phyloP scores from a whole-genome alignment of 129 eudicot genomes.

The Helianthus tuberosus region DNA sequence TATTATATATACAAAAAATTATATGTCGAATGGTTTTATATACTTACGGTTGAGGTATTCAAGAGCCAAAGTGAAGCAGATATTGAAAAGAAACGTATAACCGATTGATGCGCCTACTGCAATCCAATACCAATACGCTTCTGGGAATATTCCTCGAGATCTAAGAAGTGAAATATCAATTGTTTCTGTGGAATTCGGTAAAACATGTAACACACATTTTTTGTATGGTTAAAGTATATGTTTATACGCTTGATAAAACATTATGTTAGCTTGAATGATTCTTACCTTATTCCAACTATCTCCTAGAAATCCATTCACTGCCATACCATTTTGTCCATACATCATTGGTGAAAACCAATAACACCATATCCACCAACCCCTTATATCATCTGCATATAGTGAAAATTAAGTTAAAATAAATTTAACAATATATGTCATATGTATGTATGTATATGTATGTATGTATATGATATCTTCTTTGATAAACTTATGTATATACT shows the following conservation, averaged over 20 bases:
- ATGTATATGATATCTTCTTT: not conserved
- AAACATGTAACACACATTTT: slow-evolving; percentile 41
- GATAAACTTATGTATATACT: not conserved
- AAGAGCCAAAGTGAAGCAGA: slow-evolving; percentile 61
- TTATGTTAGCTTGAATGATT: not conserved
- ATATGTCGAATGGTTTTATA: slow-evolving; percentile 7
- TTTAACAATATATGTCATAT: too few relatives aligned
- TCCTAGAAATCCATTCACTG: slow-evolving; percentile 87
- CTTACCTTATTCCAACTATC: slow-evolving; percentile 89
- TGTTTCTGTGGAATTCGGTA: slow-evolving; percentile 51
- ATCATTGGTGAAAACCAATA: slow-evolving; percentile 92
- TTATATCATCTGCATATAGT: slow-evolving; percentile 53
- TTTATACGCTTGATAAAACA: not conserved
- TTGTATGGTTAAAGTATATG: slow-evolving; percentile 12
- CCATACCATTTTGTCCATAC: slow-evolving; percentile 90
- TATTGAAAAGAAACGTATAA: slow-evolving; percentile 68
- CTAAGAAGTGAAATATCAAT: slow-evolving; percentile 61
- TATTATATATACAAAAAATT: not conserved
- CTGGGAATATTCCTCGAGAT: slow-evolving; percentile 73
- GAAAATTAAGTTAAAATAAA: slow-evolving; percentile 15
- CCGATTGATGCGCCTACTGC: slow-evolving; percentile 67
- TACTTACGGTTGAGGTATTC: slow-evolving; percentile 77
- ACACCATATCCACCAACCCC: slow-evolving; percentile 91
- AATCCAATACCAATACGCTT: slow-evolving; percentile 86
- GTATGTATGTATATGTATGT: too few relatives aligned